A percentile compares a stretch with the other conserved stretches of the same genome.
phyloP scores from a whole-genome alignment of 257 asterid genomes.

The Dorcoceras hygrometricum region DNA sequence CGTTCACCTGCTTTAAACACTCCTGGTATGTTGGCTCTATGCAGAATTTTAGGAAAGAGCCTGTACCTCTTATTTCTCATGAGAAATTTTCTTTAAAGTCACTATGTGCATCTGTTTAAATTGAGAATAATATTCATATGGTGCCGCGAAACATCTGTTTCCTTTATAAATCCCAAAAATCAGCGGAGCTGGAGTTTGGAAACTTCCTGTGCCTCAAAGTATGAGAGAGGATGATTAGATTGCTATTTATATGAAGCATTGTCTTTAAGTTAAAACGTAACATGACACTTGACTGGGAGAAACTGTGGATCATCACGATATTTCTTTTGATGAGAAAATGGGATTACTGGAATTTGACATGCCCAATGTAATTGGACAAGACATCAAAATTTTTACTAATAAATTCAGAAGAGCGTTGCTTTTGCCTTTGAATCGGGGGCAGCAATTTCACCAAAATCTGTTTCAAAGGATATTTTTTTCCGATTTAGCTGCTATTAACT shows the following conservation, averaged over 20 bases:
- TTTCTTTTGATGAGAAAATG: not conserved
- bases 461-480: not conserved
- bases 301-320: not conserved
- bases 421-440: not conserved
- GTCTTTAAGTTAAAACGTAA: no score
- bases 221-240: not conserved
- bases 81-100: no score
- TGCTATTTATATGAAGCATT: not conserved
- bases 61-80: no score
- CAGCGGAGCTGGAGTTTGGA: not conserved
- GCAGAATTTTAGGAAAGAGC: no score
- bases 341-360: no score
- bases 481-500: not conserved
- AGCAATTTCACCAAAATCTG: not conserved
- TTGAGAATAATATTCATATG: not conserved
- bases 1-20: slow-evolving; percentile 42
- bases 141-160: no score
- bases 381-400: not conserved
- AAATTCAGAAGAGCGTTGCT: no score
- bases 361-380: no score
- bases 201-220: not conserved
- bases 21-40: slow-evolving; percentile 49
- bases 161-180: not conserved
- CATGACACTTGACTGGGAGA: not conserved
- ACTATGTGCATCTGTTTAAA: not conserved